Evolutionary conservation across 129 eudicot species (phyloP).

Genomic region (Logfia minima): DNA sequence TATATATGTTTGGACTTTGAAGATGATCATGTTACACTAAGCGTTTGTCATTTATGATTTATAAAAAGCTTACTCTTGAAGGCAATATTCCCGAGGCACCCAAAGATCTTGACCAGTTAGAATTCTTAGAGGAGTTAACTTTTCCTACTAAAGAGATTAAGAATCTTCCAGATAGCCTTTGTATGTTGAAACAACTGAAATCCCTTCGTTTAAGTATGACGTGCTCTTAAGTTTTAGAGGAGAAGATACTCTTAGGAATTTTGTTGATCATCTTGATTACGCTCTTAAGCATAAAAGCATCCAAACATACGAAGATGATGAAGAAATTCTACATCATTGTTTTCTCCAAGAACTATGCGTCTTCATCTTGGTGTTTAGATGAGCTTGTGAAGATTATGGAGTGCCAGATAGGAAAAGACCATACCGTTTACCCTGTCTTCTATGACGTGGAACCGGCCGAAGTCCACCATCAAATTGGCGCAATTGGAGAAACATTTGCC

Average conservation of each 20-base stretch:
- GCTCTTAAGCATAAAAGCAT: not conserved
- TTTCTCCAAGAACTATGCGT: not conserved
- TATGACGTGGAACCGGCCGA: not conserved
- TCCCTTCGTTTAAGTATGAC: not conserved
- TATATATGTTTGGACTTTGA: too few relatives aligned
- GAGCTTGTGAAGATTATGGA: not conserved
- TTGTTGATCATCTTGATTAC: not conserved
- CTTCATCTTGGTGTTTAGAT: not conserved
- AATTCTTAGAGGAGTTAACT: conserved; percentile 7
- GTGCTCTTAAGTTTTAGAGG: not conserved
- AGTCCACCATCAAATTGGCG: not conserved
- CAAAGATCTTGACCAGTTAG: not conserved
- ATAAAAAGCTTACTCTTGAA: not conserved
- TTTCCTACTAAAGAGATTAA: not conserved
- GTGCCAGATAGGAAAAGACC: not conserved
- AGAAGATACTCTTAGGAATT: too few relatives aligned
- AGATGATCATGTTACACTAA: not conserved
- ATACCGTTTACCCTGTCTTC: not conserved
- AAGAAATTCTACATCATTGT: not conserved
- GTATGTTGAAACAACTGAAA: not conserved
- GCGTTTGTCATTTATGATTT: not conserved
- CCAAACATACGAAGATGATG: not conserved
- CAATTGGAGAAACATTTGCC: too few relatives aligned
- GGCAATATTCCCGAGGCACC: conserved; percentile 3
- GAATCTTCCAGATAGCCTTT: not conserved